These are phyloP conservation scores for Phytopythium ostracodes DNA, from an alignment of 352 stramenopile genomes.

Conservation along the genomic window DNA sequence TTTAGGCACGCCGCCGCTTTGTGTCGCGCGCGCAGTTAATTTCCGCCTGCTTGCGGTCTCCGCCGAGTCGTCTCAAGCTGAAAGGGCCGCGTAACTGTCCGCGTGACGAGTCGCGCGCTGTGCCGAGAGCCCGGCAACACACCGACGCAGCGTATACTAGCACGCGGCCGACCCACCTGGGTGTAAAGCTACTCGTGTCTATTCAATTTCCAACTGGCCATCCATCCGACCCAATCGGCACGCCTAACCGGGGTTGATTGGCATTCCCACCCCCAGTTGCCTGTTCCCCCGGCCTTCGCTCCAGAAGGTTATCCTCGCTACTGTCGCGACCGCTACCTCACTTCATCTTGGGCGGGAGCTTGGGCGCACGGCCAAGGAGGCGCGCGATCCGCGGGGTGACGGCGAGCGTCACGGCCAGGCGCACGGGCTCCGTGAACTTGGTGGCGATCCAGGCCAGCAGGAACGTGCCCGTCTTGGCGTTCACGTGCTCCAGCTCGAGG, in stretches of 20 bases:
- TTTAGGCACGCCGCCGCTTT: not conserved
- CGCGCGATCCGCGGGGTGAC: constrained; percentile 76
- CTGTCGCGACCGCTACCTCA: not conserved
- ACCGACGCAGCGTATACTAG: too few relatives aligned
- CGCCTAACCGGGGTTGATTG: too few relatives aligned
- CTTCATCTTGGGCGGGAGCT: constrained; percentile 33
- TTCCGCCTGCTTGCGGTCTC: too few relatives aligned
- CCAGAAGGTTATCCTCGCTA: too few relatives aligned
- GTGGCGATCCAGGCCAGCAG: constrained; percentile 82
- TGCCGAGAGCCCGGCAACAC: too few relatives aligned
- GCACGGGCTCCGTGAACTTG: constrained; percentile 85
- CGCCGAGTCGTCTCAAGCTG: not conserved
- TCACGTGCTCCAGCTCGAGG: constrained; percentile 75
- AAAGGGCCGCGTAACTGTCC: not conserved
- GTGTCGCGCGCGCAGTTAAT: too few relatives aligned
- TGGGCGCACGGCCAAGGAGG: constrained; percentile 62
- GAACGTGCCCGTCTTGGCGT: constrained; percentile 77
- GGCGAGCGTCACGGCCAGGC: constrained; percentile 71
- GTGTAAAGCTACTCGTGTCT: not conserved
- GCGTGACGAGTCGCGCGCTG: not conserved
- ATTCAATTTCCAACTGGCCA: not conserved
- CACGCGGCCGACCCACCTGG: too few relatives aligned
- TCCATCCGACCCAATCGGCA: not conserved
- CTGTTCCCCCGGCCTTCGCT: too few relatives aligned
- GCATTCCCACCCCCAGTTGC: too few relatives aligned